phyloP scores from a whole-genome alignment of 2,329 filamentous ascomycete genomes.

The Xylariaceae sp. region DNA sequence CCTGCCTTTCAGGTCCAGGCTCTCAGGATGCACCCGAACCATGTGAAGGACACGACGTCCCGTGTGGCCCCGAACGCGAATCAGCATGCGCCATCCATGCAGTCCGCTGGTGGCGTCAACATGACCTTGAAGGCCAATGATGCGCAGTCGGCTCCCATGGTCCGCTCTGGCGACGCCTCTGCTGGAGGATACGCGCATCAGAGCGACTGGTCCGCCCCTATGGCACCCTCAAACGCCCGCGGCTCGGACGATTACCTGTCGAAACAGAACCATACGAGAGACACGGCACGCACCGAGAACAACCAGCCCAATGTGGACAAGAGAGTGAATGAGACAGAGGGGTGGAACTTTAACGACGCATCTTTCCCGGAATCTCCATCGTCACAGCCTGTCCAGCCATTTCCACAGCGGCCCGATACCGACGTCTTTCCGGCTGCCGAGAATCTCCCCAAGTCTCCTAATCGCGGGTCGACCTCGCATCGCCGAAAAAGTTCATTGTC shows the following conservation, averaged over 20 bases:
- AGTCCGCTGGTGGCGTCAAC: constrained; percentile 35
- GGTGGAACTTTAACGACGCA: constrained; percentile 89
- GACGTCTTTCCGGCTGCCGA: constrained; percentile 83
- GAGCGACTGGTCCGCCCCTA: constrained; percentile 28
- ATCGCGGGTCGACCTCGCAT: constrained; percentile 61
- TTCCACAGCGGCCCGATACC: constrained; percentile 68
- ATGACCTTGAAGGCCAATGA: constrained; percentile 36
- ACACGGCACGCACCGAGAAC: constrained; percentile 38
- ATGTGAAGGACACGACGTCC: constrained; percentile 48
- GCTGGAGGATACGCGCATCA: constrained; percentile 36
- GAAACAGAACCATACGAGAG: constrained; percentile 36
- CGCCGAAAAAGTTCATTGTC: constrained; percentile 77
- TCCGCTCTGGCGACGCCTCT: constrained; percentile 48
- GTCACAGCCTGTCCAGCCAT: constrained; percentile 41
- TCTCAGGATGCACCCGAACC: constrained; percentile 48
- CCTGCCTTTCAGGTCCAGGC: constrained; percentile 32
- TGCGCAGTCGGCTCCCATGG: constrained; percentile 45
- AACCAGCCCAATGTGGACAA: constrained; percentile 45
- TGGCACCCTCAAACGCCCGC: constrained; percentile 20
- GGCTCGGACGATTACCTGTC: constrained; percentile 26
- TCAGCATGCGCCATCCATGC: constrained; percentile 54
- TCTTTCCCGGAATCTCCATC: constrained; percentile 53
- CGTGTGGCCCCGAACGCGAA: constrained; percentile 48
- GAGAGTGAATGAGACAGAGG: constrained; percentile 55
- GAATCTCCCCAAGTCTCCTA: constrained; percentile 74